Base-by-base conservation (phyloP, 441 rosid species). In the Metrosideros polymorpha region DNA sequence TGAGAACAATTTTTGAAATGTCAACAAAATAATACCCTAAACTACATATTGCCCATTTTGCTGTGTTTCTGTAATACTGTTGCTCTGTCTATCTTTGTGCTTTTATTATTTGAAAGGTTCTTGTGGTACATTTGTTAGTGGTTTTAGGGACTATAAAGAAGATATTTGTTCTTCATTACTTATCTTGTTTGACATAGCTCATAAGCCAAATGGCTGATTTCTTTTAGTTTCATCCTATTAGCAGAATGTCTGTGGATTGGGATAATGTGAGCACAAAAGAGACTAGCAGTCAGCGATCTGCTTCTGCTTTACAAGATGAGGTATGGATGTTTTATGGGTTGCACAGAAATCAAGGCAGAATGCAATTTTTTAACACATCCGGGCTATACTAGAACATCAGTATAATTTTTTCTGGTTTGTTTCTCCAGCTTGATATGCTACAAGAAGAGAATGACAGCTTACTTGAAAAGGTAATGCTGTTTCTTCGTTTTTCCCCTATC, bases 301-400 rank as follows among this genome's bases (percentile, higher is more conserved):
- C 90, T 86, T 93, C 95, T 86, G 93, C 93, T 91, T 89, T 93
- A 66, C 95, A 93, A 90, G 95, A 94, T 89, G 96, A 93, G 94
- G 97, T 83, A 83, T 22, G 84, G n/a, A 71, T 6, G 47, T 71
- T 35, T 71, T 71, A 39, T 22, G 47, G 79, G 79, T 35, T 39
- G 79, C 79, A 71, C 47, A 71, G 39, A 22, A 39, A 12, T 22
- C 47, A 35, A 39, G 47, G 79, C n/a, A 39, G 79, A 71, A 39
- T 2, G 47, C 79, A 71, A 39, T 71, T 71, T n/a, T 71, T 71
- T 39, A 22, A 39, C 47, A 39, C n/a, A 12, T 35, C n/a, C 27
- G 2, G n/a, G 79, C 79, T 71, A 71, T 35, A 71, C 79, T 71
- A 10, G 79, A 66, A 71, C n/a, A 83, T 83, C 22, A 45, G 35